phyloP scores from a whole-genome alignment of 345 rosid genomes.

The Psidium friedrichsthalianum region DNA sequence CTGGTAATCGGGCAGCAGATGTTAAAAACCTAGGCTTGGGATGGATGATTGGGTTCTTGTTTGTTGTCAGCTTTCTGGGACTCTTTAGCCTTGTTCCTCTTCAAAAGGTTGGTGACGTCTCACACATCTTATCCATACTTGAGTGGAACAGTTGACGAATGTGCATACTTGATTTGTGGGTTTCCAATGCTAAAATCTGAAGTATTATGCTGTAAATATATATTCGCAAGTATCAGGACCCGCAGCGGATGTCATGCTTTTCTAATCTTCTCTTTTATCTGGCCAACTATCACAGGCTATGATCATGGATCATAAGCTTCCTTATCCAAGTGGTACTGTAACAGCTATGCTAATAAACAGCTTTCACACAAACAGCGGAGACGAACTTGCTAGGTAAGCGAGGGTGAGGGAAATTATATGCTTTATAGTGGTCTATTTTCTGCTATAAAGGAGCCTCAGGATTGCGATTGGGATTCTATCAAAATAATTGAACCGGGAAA shows the following conservation, averaged over 20 bases:
- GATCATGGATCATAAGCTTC: slow-evolving; percentile 84
- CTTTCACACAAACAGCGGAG: slow-evolving; percentile 78
- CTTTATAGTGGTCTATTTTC: not conserved
- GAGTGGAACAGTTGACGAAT: not conserved
- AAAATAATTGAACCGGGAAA: not conserved
- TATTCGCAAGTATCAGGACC: not conserved
- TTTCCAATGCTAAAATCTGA: not conserved
- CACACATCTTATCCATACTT: not conserved
- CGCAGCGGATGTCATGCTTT: not conserved
- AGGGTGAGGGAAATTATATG: not conserved
- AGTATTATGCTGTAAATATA: not conserved
- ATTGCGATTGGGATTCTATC: not conserved
- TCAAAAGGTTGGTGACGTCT: slow-evolving; percentile 46
- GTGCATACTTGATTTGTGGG: not conserved
- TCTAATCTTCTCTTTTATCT: not conserved
- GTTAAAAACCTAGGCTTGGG: slow-evolving; percentile 66
- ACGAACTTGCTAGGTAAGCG: slow-evolving; percentile 82
- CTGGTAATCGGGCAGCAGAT: slow-evolving; percentile 67
- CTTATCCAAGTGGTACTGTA: slow-evolving; percentile 95
- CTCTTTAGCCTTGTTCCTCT: slow-evolving; percentile 83
- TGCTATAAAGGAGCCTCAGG: not conserved
- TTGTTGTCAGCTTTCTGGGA: slow-evolving; percentile 83
- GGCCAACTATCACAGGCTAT: slow-evolving; percentile 37
- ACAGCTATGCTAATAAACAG: slow-evolving; percentile 94
- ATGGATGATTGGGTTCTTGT: slow-evolving; percentile 88